phyloP scores from a whole-genome alignment of 164 flowering plant genomes.

The Vitis amurensis region DNA sequence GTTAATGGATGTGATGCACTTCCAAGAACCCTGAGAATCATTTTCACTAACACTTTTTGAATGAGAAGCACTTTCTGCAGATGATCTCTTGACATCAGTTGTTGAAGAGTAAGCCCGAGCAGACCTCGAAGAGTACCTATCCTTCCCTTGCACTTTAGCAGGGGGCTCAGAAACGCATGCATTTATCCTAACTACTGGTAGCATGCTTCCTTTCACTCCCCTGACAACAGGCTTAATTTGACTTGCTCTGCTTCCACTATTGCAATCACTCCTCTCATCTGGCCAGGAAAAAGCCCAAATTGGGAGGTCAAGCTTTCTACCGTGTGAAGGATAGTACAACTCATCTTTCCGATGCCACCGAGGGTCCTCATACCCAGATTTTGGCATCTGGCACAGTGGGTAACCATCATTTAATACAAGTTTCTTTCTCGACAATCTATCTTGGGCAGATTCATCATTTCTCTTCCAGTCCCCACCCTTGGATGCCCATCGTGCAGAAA shows the following conservation, averaged over 20 bases:
- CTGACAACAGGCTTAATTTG: conserved; percentile 51
- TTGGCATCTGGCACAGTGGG: conserved; percentile 88
- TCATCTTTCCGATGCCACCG: conserved; percentile 82
- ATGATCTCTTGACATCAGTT: conserved; percentile 53
- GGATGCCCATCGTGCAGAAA: conserved; percentile 80
- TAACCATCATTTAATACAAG: conserved; percentile 83
- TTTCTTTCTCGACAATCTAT: conserved; percentile 61
- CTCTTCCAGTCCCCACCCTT: conserved; percentile 98
- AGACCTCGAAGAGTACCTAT: conserved; percentile 58
- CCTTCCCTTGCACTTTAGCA: conserved; percentile 53
- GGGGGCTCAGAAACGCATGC: conserved; percentile 84
- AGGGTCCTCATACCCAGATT: conserved; percentile 86
- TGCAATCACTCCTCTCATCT: conserved; percentile 68
- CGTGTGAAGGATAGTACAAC: conserved; percentile 64
- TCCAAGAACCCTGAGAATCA: conserved; percentile 32
- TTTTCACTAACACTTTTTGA: conserved; percentile 35
- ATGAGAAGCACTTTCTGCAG: conserved; percentile 44
- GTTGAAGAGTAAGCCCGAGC: conserved; percentile 36
- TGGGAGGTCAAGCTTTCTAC: conserved; percentile 79
- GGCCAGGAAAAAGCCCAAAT: conserved; percentile 76
- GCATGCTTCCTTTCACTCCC: conserved; percentile 71
- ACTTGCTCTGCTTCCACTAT: conserved; percentile 30
- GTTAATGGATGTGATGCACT: conserved; percentile 33
- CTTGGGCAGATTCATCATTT: conserved; percentile 68
- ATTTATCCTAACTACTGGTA: conserved; percentile 86